These are phyloP conservation scores for Huntiella moniliformis DNA, from an alignment of 2,329 filamentous ascomycete genomes.

Conservation along the genomic window DNA sequence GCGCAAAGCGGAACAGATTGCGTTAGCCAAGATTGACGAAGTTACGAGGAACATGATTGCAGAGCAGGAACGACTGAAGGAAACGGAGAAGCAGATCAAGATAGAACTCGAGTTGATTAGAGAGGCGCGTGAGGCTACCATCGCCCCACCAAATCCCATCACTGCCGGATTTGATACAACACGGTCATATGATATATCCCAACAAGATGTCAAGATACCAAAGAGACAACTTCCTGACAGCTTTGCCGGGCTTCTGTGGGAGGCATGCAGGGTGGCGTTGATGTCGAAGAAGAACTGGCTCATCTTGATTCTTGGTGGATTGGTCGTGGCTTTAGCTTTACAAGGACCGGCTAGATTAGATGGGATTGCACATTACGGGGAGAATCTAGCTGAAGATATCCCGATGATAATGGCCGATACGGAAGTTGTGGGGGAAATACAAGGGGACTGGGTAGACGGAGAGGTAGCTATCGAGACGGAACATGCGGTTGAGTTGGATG, in stretches of 20 bases:
- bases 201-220: too few relatives aligned
- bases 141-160: neutral
- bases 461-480: neutral
- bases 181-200: too few relatives aligned
- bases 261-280: constrained; percentile 34
- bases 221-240: constrained; percentile 20
- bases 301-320: constrained; percentile 33
- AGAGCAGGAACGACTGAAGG: constrained; percentile 3
- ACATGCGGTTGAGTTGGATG: neutral
- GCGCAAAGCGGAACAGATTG: constrained; percentile 13
- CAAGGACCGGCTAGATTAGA: constrained; percentile 15
- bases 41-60: constrained; percentile 5
- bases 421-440: neutral
- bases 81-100: constrained; percentile 4
- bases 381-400: too few relatives aligned
- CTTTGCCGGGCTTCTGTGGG: constrained; percentile 33
- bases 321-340: constrained; percentile 34
- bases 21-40: constrained; percentile 7
- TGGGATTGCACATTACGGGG: constrained; percentile 12
- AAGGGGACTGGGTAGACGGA: neutral
- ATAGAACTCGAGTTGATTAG: neutral
- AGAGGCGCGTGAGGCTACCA: neutral
- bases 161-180: neutral
- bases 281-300: constrained; percentile 40
- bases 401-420: neutral